Base-by-base conservation (phyloP, 257 asterid genomes). In the Coffea eugenioides region DNA sequence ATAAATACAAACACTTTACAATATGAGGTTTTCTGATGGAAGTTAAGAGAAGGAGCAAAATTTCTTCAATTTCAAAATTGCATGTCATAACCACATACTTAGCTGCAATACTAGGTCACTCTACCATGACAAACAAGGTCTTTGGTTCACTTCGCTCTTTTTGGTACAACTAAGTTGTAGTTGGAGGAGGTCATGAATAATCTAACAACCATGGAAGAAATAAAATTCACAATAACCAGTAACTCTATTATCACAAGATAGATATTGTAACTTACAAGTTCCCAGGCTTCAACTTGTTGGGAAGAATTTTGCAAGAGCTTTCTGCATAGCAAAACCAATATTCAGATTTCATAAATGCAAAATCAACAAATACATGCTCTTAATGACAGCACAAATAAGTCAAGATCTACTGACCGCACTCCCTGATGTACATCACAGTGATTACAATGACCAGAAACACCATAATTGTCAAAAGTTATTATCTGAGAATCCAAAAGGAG, bases 381-480 rank as follows among this genome's bases (percentile, higher is more conserved):
- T 27, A 27, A 74, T 52, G 59, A 41, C 56, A 1, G 73, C 65
- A 46, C 6, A 69, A 21, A 16, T 13, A 46, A 18, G 56, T 3
- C 0, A 25, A 49, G 73, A 75, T 74, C 78, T 39, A 82, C 92
- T 84, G 79, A 90, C 98, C 92, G 83, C 65, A 95, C 98, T 65
- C 97, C 99, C 80, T 68, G 90, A 82, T 85, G 81, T 71, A 91
- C 89, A 71, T 91, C 92, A 43, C 88, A 56, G 81, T 91, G 96
- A 80, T 91, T 91, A 84, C 98, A 93, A 85, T 95, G 99, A 75
- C 98, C 98, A 67, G 98, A 95, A 81, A 93, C 90, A 64, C 99
- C 97, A 81, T 88, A 88, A 78, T 81, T 82, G 82, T 95, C 99
- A 84, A 95, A 95, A 41, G 95, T 90, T 82, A 95, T 83, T 59